Evolutionary conservation across 2,329 filamentous ascomycete genomes (phyloP).

Genomic region (Calonectria montana): DNA sequence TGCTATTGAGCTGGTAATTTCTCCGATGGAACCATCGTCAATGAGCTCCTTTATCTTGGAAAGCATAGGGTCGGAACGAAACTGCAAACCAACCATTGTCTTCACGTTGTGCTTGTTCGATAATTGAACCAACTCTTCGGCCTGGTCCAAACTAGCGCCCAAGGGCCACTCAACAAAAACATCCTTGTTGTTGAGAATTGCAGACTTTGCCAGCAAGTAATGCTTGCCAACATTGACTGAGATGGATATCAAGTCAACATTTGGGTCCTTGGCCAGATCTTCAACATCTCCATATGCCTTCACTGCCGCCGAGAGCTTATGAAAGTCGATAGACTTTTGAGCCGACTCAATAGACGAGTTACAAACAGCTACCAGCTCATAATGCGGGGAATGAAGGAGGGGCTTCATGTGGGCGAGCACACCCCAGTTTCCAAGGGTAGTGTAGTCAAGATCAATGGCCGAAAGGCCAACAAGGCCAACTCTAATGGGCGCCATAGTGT

Average conservation of each 20-base stretch:
- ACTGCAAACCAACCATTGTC: constrained; percentile 61
- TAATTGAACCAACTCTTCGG: constrained; percentile 52
- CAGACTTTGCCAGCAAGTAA: constrained; percentile 53
- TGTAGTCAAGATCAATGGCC: neutral
- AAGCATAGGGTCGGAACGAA: constrained; percentile 53
- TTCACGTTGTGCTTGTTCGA: constrained; percentile 46
- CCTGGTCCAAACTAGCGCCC: constrained; percentile 45
- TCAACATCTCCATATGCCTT: constrained; percentile 59
- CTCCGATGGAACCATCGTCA: constrained; percentile 21
- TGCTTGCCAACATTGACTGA: constrained; percentile 62
- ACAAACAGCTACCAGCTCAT: constrained; percentile 60
- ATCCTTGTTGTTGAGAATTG: constrained; percentile 51
- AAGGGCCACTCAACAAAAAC: constrained; percentile 25
- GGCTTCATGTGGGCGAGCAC: constrained; percentile 64
- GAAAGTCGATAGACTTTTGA: constrained; percentile 52
- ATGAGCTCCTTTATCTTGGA: constrained; percentile 31
- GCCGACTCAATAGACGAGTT: constrained; percentile 59
- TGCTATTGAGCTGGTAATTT: constrained; percentile 14
- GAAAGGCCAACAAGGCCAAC: constrained; percentile 35
- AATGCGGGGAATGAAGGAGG: constrained; percentile 51
- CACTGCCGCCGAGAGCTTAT: constrained; percentile 51
- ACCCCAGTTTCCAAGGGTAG: constrained; percentile 52
- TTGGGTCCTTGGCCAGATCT: constrained; percentile 56
- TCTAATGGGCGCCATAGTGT: constrained; percentile 24
- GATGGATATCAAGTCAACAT: constrained; percentile 65